Conservation (phyloP, 345 rosid genomes). For the Brassica incana region DNA sequence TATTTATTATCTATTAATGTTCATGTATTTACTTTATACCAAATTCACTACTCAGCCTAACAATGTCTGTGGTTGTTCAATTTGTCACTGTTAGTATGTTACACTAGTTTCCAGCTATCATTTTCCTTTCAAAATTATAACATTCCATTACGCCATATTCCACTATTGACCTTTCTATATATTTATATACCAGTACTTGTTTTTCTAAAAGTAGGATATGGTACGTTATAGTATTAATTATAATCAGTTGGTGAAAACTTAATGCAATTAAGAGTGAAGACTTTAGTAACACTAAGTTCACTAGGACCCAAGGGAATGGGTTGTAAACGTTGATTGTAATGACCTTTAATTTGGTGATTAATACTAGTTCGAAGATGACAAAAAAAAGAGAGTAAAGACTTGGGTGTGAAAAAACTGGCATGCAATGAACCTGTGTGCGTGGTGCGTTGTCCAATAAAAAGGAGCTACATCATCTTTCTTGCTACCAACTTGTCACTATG, state of each 20-base stretch:
- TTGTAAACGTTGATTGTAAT: too few relatives aligned
- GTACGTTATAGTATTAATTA: neutral
- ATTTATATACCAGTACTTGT: neutral
- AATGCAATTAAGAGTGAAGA: neutral
- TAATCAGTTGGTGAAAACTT: neutral
- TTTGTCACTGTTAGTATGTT: neutral
- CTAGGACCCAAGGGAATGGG: too few relatives aligned
- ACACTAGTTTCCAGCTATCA: conserved; percentile 19
- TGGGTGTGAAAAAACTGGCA: neutral
- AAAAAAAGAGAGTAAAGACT: neutral
- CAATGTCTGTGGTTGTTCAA: neutral
- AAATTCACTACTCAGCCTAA: neutral
- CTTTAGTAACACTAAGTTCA: too few relatives aligned
- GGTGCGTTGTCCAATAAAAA: conserved; percentile 7
- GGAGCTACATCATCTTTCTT: neutral
- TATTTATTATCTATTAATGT: neutral
- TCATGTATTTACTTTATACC: neutral
- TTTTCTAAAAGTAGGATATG: neutral
- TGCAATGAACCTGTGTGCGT: conserved; percentile 11
- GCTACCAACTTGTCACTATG: conserved; percentile 1
- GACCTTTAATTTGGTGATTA: too few relatives aligned
- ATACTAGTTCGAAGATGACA: too few relatives aligned
- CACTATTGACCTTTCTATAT: neutral
- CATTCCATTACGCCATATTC: neutral
- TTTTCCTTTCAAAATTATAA: neutral